Conservation (phyloP, 2,329 filamentous ascomycete species). For the Trichoderma sp. region DNA sequence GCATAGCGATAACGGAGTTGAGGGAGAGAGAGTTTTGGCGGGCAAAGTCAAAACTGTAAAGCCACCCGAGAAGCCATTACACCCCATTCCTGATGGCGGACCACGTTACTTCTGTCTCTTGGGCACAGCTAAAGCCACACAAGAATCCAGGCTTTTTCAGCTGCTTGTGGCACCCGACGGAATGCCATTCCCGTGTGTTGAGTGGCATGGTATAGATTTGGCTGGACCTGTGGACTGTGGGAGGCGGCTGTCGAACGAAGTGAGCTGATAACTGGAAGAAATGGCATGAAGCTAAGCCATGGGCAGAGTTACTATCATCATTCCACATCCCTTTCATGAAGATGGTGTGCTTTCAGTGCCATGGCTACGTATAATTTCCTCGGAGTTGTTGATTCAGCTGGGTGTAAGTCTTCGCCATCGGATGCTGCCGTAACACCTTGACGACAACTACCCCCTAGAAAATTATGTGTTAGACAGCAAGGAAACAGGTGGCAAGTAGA, state of each 20-base stretch:
- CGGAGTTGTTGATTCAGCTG: background rate
- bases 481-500: background rate
- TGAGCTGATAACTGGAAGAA: background rate
- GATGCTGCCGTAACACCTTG: background rate
- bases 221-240: background rate
- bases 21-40: background rate
- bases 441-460: background rate
- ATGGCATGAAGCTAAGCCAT: background rate
- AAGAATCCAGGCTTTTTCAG: background rate
- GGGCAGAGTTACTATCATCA: background rate
- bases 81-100: background rate
- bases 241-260: background rate
- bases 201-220: background rate
- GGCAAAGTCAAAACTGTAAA: constrained; percentile 6
- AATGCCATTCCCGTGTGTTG: background rate
- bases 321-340: background rate
- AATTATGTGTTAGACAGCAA: background rate
- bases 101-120: background rate
- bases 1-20: constrained; percentile 11
- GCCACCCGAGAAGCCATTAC: background rate
- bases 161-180: background rate
- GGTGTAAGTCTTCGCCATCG: too few species aligned
- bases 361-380: background rate
- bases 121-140: background rate
- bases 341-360: background rate